Conservation (phyloP, 164 flowering plant species). For the Echeveria elegans region DNA sequence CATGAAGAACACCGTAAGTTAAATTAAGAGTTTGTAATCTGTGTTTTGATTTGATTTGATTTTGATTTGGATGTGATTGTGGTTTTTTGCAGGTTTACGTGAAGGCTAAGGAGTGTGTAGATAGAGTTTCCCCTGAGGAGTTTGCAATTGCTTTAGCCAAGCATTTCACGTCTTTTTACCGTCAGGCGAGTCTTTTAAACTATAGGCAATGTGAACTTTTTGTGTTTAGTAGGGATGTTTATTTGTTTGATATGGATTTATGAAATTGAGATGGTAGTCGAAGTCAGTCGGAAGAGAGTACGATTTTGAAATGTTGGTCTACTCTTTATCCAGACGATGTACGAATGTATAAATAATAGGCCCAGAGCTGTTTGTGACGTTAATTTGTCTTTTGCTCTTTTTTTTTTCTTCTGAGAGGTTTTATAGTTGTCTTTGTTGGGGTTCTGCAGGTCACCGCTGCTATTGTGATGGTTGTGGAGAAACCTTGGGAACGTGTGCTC, state of each 20-base stretch:
- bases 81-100: slow-evolving; percentile 75
- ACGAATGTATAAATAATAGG: too few species aligned
- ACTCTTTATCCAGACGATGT: too few species aligned
- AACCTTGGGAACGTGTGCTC: slow-evolving; percentile 85
- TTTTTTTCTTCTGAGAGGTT: too few species aligned
- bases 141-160: slow-evolving; percentile 78
- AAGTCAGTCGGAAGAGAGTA: too few species aligned
- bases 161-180: slow-evolving; percentile 75
- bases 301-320: too few species aligned
- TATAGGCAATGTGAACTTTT: too few species aligned
- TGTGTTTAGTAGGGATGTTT: neutral
- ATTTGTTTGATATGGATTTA: neutral
- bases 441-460: slow-evolving; percentile 61
- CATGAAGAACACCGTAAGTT: slow-evolving; percentile 83
- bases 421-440: neutral
- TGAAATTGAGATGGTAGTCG: too few species aligned
- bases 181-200: slow-evolving; percentile 33
- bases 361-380: neutral
- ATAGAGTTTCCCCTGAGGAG: slow-evolving; percentile 64
- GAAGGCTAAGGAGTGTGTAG: slow-evolving; percentile 83
- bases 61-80: neutral
- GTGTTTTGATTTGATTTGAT: neutral
- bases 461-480: slow-evolving; percentile 67
- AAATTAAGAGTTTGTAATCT: neutral
- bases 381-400: neutral